Evolutionary conservation across 352 stramenopile species (phyloP).

Genomic region (Phytophthora citrophthora): DNA sequence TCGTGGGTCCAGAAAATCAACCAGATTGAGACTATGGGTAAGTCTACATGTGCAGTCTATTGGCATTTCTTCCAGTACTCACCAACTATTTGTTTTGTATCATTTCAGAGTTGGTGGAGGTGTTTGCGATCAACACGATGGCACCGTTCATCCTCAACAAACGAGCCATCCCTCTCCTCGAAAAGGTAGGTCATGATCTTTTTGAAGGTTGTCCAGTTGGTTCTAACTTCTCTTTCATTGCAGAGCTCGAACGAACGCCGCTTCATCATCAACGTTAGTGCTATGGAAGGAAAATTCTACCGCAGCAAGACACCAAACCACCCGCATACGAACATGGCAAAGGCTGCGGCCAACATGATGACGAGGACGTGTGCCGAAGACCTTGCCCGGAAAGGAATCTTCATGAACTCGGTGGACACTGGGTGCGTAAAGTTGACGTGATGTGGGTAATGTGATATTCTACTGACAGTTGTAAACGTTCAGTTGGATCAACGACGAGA

Average conservation of each 20-base stretch:
- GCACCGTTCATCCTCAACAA: slow-evolving; percentile 95
- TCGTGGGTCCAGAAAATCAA: slow-evolving; percentile 91
- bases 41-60: slow-evolving; percentile 3
- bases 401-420: slow-evolving; percentile 96
- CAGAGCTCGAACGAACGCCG: slow-evolving; percentile 55
- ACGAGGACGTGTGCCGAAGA: slow-evolving; percentile 92
- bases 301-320: slow-evolving; percentile 94
- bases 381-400: slow-evolving; percentile 89
- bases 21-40: slow-evolving; percentile 76
- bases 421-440: neutral
- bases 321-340: slow-evolving; percentile 97
- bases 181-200: slow-evolving; percentile 43
- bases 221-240: slow-evolving; percentile 7
- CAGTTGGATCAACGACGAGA: slow-evolving; percentile 97
- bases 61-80: neutral
- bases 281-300: slow-evolving; percentile 98
- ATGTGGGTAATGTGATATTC: neutral
- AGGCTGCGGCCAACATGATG: slow-evolving; percentile 97
- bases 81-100: slow-evolving; percentile 6
- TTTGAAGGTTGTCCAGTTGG: neutral
- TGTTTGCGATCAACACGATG: slow-evolving; percentile 94
- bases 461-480: neutral
- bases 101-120: slow-evolving; percentile 70
- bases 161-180: slow-evolving; percentile 64
- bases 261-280: slow-evolving; percentile 95